phyloP scores from a whole-genome alignment of 2,329 filamentous ascomycete genomes.

The Gyromitra esculenta region DNA sequence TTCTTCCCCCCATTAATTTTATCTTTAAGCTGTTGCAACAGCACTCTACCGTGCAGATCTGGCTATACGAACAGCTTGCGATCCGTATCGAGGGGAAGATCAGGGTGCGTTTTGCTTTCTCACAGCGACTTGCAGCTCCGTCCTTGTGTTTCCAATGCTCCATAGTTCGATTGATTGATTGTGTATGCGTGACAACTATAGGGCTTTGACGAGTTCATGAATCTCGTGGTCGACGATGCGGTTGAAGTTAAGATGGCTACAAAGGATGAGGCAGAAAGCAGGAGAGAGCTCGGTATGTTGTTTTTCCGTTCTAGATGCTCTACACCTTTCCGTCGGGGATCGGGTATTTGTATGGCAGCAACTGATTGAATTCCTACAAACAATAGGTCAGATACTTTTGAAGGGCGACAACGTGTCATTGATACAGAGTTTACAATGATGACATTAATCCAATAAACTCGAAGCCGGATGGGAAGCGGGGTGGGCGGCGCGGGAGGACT shows the following conservation, averaged over 20 bases:
- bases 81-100: conserved; percentile 98
- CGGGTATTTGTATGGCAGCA: neutral
- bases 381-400: conserved; percentile 70
- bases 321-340: neutral
- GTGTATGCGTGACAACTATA: conserved; percentile 60
- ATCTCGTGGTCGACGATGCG: conserved; percentile 93
- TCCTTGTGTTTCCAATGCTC: neutral
- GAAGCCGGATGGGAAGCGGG: no score
- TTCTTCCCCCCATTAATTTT: conserved; percentile 83
- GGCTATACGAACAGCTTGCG: conserved; percentile 94
- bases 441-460: neutral
- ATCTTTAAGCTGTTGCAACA: conserved; percentile 90
- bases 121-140: neutral
- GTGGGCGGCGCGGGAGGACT: neutral
- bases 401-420: conserved; percentile 72
- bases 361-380: conserved; percentile 26
- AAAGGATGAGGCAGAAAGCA: conserved; percentile 81
- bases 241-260: conserved; percentile 88
- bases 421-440: conserved; percentile 55
- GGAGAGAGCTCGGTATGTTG: conserved; percentile 77
- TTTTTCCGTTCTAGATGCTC: neutral
- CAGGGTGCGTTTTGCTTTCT: conserved; percentile 69
- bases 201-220: conserved; percentile 99
- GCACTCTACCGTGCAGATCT: conserved; percentile 87
- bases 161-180: neutral